A percentile compares a stretch with the other conserved stretches of the same genome.
Evolutionary conservation across 2,329 filamentous ascomycete genomes (phyloP).

Genomic region (Neofusicoccum sp.): DNA sequence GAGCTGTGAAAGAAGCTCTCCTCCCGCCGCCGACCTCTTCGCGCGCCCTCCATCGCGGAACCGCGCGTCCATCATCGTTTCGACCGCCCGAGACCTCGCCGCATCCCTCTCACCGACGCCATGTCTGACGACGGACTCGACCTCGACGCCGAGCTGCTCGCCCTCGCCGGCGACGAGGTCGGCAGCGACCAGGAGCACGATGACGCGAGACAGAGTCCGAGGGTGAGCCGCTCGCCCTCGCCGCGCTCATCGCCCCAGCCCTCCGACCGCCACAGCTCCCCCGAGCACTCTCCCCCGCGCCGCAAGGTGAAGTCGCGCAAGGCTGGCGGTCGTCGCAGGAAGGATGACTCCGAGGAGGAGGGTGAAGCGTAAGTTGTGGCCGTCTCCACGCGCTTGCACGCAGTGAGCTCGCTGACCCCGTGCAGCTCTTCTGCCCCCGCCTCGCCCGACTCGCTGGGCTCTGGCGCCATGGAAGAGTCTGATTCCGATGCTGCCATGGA

Average conservation of each 20-base stretch:
- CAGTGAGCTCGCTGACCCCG: constrained; percentile 1
- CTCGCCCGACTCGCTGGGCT: constrained; percentile 74
- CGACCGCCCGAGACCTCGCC: neutral
- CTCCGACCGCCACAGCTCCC: constrained; percentile 28
- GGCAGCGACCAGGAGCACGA: constrained; percentile 53
- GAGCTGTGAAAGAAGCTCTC: neutral
- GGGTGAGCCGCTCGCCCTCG: constrained; percentile 56
- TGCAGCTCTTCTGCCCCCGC: constrained; percentile 64
- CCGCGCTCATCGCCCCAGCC: constrained; percentile 37
- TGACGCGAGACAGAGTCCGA: constrained; percentile 46
- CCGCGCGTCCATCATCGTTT: neutral
- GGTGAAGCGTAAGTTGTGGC: constrained; percentile 72
- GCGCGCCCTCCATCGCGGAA: constrained; percentile 1
- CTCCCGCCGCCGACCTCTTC: neutral
- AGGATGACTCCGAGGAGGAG: constrained; percentile 58
- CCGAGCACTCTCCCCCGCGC: constrained; percentile 48
- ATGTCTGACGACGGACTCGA: constrained; percentile 66
- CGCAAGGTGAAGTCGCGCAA: constrained; percentile 47
- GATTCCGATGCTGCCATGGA: constrained; percentile 54
- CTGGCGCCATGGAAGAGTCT: constrained; percentile 83
- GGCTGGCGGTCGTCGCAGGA: constrained; percentile 44
- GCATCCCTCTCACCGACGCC: constrained; percentile 20
- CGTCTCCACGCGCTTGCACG: neutral
- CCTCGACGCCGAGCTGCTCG: constrained; percentile 89
- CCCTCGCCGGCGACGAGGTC: constrained; percentile 71